Percentiles rank a stretch among this genome's conserved stretches.
These are phyloP conservation scores for Saturnispora sekii DNA, from an alignment of 805 yeast species.

Conservation along the genomic window DNA sequence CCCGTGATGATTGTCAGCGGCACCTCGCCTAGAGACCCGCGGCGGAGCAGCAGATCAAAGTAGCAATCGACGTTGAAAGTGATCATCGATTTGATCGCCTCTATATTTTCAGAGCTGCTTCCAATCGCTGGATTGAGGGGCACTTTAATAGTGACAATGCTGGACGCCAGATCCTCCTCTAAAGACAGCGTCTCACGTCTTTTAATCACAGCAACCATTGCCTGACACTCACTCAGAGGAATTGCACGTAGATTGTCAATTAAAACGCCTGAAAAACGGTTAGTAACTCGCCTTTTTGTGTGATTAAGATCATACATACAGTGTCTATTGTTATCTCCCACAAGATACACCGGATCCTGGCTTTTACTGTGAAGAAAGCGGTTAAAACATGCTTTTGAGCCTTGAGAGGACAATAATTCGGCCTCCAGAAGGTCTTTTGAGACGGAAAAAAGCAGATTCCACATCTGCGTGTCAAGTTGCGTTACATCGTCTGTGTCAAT, in stretches of 20 bases:
- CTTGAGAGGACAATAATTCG: background rate
- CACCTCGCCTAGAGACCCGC: conserved; percentile 8
- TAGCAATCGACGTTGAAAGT: conserved; percentile 59
- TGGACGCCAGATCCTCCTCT: background rate
- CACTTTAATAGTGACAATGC: background rate
- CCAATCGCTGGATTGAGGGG: background rate
- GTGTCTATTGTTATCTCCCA: background rate
- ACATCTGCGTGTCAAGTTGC: background rate
- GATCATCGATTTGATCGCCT: conserved; percentile 48
- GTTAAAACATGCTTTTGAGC: background rate
- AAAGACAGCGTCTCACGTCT: background rate
- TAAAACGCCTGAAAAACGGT: background rate
- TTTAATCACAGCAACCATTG: conserved; percentile 2
- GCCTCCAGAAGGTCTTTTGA: background rate
- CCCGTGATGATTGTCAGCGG: conserved; percentile 30
- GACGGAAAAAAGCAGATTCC: background rate
- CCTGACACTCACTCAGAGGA: background rate
- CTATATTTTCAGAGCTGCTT: conserved; percentile 21
- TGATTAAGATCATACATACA: background rate
- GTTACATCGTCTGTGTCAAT: background rate
- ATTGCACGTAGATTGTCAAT: background rate
- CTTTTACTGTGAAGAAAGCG: background rate
- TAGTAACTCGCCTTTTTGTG: background rate
- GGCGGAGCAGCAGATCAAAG: conserved; percentile 41
- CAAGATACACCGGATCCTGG: background rate